phyloP scores from a whole-genome alignment of 306 rosid genomes.

The Sindora glabra region DNA sequence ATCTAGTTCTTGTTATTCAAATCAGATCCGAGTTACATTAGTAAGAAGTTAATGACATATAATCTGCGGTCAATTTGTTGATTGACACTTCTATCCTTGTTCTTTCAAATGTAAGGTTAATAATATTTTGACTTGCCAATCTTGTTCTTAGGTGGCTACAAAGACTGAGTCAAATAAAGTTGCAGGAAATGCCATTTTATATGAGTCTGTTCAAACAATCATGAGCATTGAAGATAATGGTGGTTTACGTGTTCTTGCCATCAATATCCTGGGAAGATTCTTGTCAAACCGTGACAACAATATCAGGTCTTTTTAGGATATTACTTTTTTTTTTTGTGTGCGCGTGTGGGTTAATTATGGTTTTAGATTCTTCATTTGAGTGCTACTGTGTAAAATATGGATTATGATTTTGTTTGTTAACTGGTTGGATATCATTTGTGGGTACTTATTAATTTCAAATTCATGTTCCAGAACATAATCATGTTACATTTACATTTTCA shows the following conservation, averaged over 20 bases:
- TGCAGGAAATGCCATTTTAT: constrained; percentile 93
- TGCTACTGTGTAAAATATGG: background rate
- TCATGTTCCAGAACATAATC: too few species aligned
- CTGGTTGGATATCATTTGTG: background rate
- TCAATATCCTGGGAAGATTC: constrained; percentile 94
- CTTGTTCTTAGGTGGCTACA: constrained; percentile 75
- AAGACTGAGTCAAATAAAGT: constrained; percentile 97
- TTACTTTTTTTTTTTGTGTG: constrained; percentile 10
- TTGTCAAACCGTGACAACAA: constrained; percentile 95
- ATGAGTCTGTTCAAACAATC: constrained; percentile 93
- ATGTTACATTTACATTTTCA: too few species aligned
- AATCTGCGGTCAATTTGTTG: too few species aligned
- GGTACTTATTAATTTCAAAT: too few species aligned
- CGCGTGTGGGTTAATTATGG: background rate
- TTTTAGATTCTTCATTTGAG: background rate
- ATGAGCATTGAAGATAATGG: constrained; percentile 97
- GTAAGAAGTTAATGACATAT: background rate
- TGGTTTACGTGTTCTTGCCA: constrained; percentile 95
- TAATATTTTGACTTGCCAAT: constrained; percentile 15
- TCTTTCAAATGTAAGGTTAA: constrained; percentile 10
- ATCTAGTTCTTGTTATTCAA: background rate
- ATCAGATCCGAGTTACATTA: background rate
- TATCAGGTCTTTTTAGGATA: constrained; percentile 61
- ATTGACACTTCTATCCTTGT: background rate
- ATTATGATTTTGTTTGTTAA: background rate